Percentiles rank a stretch among this genome's conserved stretches.
Conservation (phyloP, 768 basidiomycete species). For the Podaxis sp. region DNA sequence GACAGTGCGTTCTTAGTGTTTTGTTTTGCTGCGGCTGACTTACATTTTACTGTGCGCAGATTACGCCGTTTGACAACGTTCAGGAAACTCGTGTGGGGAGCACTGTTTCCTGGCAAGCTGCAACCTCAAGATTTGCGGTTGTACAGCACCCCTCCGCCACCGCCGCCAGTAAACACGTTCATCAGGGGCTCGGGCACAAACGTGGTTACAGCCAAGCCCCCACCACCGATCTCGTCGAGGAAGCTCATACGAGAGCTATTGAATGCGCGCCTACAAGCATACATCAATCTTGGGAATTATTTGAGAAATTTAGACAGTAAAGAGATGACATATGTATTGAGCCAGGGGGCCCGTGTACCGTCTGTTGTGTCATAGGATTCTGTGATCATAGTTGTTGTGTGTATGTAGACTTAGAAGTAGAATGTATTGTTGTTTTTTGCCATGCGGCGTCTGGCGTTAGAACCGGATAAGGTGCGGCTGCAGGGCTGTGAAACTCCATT, state of each 20-base stretch:
- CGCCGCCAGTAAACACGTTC: constrained; percentile 41
- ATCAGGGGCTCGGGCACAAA: constrained; percentile 30
- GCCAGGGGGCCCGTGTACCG: constrained; percentile 23
- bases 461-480: constrained; percentile 2
- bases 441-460: neutral
- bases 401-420: neutral
- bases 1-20: constrained; percentile 24
- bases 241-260: constrained; percentile 32
- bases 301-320: constrained; percentile 20
- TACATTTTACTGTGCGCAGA: constrained; percentile 19
- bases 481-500: neutral
- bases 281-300: constrained; percentile 22
- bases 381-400: neutral
- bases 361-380: constrained; percentile 4
- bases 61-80: constrained; percentile 36
- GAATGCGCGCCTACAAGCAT: constrained; percentile 30
- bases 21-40: neutral
- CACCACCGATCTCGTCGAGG: constrained; percentile 23
- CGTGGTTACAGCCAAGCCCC: constrained; percentile 15
- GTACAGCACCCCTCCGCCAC: constrained; percentile 38
- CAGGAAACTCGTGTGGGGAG: constrained; percentile 36
- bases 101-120: constrained; percentile 28
- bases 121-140: constrained; percentile 25
- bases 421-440: neutral
- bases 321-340: constrained; percentile 20